A percentile compares a stretch with the other conserved stretches of the same genome.
Evolutionary conservation across 2,329 filamentous ascomycete genomes (phyloP).

Genomic region (Thermothelomyces thermophilus): DNA sequence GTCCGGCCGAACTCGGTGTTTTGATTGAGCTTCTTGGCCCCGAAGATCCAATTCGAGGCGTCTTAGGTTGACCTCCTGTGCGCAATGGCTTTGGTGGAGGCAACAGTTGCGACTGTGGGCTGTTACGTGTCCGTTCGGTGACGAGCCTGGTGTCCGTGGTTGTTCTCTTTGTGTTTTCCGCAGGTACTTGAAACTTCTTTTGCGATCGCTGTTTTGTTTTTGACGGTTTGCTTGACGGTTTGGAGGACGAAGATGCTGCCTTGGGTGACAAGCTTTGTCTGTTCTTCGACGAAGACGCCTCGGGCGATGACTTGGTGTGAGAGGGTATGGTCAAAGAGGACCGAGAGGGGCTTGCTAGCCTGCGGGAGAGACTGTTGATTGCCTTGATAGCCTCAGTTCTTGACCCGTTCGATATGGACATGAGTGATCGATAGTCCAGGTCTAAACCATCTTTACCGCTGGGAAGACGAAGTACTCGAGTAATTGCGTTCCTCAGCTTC

Average conservation of each 20-base stretch:
- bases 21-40: background rate
- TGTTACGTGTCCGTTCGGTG: background rate
- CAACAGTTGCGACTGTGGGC: background rate
- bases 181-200: background rate
- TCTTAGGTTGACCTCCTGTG: background rate
- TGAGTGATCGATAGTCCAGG: constrained; percentile 42
- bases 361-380: constrained; percentile 41
- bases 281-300: constrained; percentile 4
- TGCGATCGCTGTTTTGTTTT: background rate
- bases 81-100: background rate
- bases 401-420: constrained; percentile 42
- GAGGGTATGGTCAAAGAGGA: constrained; percentile 18
- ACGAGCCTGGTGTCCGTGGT: background rate
- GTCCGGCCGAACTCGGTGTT: background rate
- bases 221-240: background rate
- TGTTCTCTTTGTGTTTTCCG: background rate
- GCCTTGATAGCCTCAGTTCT: constrained; percentile 42
- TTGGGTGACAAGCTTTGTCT: constrained; percentile 7
- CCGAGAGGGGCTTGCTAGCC: constrained; percentile 25
- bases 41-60: background rate
- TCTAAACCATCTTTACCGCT: constrained; percentile 29
- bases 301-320: constrained; percentile 12
- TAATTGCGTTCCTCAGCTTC: constrained; percentile 38
- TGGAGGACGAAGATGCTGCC: background rate
- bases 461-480: constrained; percentile 34